Evolutionary conservation across 495 filamentous ascomycete species (phyloP), one percentile per base, ranked within the genome.

Genomic region (Amorphotheca resinae): DNA sequence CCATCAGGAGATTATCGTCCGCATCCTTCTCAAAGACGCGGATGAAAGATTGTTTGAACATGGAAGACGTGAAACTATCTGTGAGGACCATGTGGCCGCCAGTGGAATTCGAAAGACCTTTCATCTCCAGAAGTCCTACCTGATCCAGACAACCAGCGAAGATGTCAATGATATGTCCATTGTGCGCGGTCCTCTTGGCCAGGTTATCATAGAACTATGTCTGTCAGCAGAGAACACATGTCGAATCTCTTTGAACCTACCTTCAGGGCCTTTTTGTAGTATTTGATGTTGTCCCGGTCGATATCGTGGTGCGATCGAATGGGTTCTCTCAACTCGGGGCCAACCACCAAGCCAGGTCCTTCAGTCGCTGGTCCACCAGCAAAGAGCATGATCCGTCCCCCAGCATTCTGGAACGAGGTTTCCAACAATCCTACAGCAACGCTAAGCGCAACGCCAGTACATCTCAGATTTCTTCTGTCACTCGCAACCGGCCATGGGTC

Each of bases 301-400:
- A 99, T 99, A 53, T 99, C 93, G 58, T 99, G 93, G 66, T 99
- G 93, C 25, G 93, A 96, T 55, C 93, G 80, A 45, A 99, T 96
- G 12, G 93, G 87, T 59, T 99, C 93, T 60, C 87, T 82, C 49
- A 99, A 64, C 62, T 99, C 93, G n/a, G 88, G 87, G 0, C 87
- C 87, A 61, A 99, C 91, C 26, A 99, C 93, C 70, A 93, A 82
- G 38, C 93, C 93, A 11, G 91, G 93, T 0, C 93, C 93, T 64
- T 96, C 93, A 1, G 93, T 99, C 17, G 86, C 87, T 18, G 93
- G 82, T 17, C 93, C 93, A 51, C 93, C 93, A 38, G 88, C 80
- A 60, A 96, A 99, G 23, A 95, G 70, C 93, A 99, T 99, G 51
- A 99, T 88, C 43, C 89, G 79, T 18, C 80, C 89, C 50, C 93